Conservation (phyloP, 768 basidiomycete species). For the Panaeolus cyanescens region DNA sequence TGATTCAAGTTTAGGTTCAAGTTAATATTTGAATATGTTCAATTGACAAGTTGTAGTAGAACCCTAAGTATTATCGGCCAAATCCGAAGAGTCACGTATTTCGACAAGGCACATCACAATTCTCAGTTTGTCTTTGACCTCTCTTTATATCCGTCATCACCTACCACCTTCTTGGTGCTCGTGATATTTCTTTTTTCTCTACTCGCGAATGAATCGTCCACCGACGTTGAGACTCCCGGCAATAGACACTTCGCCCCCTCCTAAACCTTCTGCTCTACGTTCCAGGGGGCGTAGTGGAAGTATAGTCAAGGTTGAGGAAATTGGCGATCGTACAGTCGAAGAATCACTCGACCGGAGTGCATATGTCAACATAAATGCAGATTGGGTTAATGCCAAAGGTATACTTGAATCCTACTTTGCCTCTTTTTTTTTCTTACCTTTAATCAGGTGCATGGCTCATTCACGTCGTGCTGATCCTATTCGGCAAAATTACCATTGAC, state of each 20-base stretch:
- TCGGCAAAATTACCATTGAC: conserved; percentile 92
- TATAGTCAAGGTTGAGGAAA: conserved; percentile 84
- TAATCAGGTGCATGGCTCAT: conserved; percentile 93
- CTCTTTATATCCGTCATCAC: conserved; percentile 7
- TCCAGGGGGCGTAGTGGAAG: conserved; percentile 66
- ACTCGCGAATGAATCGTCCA: conserved; percentile 48
- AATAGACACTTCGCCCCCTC: conserved; percentile 39
- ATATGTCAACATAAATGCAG: conserved; percentile 84
- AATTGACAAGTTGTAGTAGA: not conserved
- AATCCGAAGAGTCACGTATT: conserved; percentile 24
- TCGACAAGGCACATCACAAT: conserved; percentile 1
- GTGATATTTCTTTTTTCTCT: conserved; percentile 7
- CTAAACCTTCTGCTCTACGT: conserved; percentile 32
- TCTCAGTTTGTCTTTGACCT: conserved; percentile 8
- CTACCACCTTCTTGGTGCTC: conserved; percentile 6
- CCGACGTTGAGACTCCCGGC: conserved; percentile 58
- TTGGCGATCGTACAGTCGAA: conserved; percentile 71
- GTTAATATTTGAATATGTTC: not conserved
- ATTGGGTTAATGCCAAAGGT: conserved; percentile 97
- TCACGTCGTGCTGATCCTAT: conserved; percentile 88
- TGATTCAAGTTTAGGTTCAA: conserved; percentile 13
- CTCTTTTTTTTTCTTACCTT: not conserved
- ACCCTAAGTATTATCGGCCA: conserved; percentile 20
- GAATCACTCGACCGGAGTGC: conserved; percentile 78
- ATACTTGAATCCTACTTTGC: conserved; percentile 15